Percentiles rank a stretch among this genome's conserved stretches.
These are phyloP conservation scores for Candida easanensis DNA, from an alignment of 805 yeast genomes.

Conservation along the genomic window DNA sequence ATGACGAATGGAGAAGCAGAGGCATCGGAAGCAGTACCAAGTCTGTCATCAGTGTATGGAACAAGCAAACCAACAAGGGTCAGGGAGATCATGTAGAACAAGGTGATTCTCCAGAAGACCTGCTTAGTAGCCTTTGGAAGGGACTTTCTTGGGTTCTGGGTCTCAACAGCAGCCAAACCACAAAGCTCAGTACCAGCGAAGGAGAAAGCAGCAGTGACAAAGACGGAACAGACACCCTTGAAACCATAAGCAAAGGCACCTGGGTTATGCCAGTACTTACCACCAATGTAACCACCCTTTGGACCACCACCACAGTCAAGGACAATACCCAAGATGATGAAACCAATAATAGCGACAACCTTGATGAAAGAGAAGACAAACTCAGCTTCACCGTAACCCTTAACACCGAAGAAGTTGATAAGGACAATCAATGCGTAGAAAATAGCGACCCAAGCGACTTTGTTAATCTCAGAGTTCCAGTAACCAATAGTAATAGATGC, in stretches of 20 bases:
- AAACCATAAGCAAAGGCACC: conserved; percentile 67
- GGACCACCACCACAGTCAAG: conserved; percentile 89
- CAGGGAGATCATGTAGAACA: conserved; percentile 65
- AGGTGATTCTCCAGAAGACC: conserved; percentile 57
- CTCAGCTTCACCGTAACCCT: conserved; percentile 53
- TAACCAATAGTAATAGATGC: conserved; percentile 58
- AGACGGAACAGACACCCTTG: conserved; percentile 46
- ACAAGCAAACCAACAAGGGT: conserved; percentile 64
- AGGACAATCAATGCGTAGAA: conserved; percentile 44
- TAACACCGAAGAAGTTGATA: conserved; percentile 52
- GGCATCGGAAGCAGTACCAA: conserved; percentile 57
- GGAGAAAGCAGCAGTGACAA: conserved; percentile 70
- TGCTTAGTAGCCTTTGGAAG: conserved; percentile 72
- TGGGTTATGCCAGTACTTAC: conserved; percentile 47
- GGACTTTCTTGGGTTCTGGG: conserved; percentile 64
- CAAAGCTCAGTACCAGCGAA: conserved; percentile 84
- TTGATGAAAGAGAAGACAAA: conserved; percentile 64
- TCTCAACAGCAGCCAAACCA: conserved; percentile 79
- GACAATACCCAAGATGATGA: conserved; percentile 67
- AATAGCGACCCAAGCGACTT: conserved; percentile 47
- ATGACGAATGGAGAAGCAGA: conserved; percentile 56
- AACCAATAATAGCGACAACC: conserved; percentile 62
- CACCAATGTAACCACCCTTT: conserved; percentile 55
- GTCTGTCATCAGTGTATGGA: conserved; percentile 54
- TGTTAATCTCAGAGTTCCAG: conserved; percentile 44